A percentile compares a stretch with the other conserved stretches of the same genome.
Evolutionary conservation across 2,329 filamentous ascomycete genomes (phyloP).

Genomic region (Fusarium nodosum): DNA sequence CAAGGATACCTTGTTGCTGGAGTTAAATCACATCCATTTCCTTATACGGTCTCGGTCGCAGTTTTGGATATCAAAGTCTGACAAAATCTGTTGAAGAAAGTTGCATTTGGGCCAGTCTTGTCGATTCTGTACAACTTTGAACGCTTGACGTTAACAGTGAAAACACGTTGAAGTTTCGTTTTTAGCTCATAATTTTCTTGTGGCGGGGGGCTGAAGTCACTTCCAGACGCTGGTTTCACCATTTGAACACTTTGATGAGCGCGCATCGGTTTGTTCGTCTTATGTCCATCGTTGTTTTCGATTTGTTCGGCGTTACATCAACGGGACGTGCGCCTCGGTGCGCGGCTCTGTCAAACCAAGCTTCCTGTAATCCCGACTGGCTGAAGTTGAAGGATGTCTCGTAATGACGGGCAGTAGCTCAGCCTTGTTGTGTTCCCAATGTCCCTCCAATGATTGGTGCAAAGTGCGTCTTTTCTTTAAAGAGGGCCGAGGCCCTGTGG

Average conservation of each 20-base stretch:
- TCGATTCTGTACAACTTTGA: conserved; percentile 33
- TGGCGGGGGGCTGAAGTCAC: conserved; percentile 30
- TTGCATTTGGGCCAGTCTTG: conserved; percentile 22
- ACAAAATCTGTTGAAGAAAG: conserved; percentile 19
- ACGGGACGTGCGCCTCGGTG: conserved; percentile 21
- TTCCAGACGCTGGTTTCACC: conserved; percentile 44
- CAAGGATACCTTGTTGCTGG: neutral
- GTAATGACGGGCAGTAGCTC: conserved; percentile 23
- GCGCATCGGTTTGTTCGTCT: conserved; percentile 4
- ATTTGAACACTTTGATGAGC: conserved; percentile 39
- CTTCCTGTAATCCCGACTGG: conserved; percentile 31
- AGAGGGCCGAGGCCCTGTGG: too few relatives aligned
- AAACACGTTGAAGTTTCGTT: neutral
- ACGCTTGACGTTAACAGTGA: conserved; percentile 17
- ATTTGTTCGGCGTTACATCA: conserved; percentile 25
- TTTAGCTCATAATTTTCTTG: conserved; percentile 13
- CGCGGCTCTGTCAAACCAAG: conserved; percentile 30
- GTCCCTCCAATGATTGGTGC: neutral
- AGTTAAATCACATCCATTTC: neutral
- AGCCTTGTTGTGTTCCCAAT: conserved; percentile 31
- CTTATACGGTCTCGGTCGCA: conserved; percentile 2
- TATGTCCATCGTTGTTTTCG: conserved; percentile 24
- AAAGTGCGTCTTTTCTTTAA: neutral
- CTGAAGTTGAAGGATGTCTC: conserved; percentile 12
- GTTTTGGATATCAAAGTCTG: conserved; percentile 10